Base-by-base conservation (phyloP, 169 alveolate species). In the Eimeria mitis region DNA sequence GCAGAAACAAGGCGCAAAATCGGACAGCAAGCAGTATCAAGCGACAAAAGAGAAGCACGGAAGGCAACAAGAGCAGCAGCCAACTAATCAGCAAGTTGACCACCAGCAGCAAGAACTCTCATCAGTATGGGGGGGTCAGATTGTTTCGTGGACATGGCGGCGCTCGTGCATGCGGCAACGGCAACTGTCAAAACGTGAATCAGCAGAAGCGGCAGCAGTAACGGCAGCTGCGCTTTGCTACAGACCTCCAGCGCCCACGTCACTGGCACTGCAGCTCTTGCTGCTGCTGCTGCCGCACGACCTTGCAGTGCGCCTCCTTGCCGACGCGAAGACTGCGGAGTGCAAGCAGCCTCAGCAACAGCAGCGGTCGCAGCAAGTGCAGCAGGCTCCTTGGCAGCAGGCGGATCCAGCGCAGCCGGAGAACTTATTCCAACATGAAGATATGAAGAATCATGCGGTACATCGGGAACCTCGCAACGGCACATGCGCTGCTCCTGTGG, bases 151-250 rank as follows among this genome's bases (percentile, higher is more conserved):
- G 90, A 56, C 90, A 16, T 83, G 90, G 90, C 23, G 90, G 71
- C 90, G 90, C 37, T 54, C 76, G 37, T 56, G 90, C 90, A 83
- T 83, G 90, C 90, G 90, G 73, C 90, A 83, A 40, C 76, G 47
- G 31, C 90, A 83, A 76, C 73, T 47, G 23, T 37, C 76, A 83
- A 56, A 34, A 42, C 56, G 59, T 28, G 75, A 83, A 37, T 56
- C 34, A 83, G 71, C 90, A 19, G 75, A 49, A 83, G 68, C 49
- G 56, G 56, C 76, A 56, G 76, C 75, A 83, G 54, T 52, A 47
- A 70, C 90, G 9, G 90, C 90, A 2, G 90, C 90, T 83, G 90
- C 90, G 16, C 34, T 52, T 4, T 83, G 90, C 42, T 83, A 83
- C 90, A 83, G 90, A 40, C 90, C 90, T 5, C 90, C 70, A n/a